Evolutionary conservation across 1,284 basidiomycete genomes (phyloP).

Genomic region (Polyporus tsugae): DNA sequence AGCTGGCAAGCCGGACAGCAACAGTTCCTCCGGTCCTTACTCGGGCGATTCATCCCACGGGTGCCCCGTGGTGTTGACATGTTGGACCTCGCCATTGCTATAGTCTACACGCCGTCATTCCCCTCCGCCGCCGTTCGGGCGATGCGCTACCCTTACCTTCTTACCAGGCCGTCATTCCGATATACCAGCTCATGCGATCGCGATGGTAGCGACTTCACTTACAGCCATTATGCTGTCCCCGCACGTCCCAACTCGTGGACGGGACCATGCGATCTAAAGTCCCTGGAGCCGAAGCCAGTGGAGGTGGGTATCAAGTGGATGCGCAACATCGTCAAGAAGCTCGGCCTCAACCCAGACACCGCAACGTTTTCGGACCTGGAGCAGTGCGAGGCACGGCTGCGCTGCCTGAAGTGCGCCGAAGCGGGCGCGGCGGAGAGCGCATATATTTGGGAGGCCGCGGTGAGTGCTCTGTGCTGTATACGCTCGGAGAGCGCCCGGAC

Average conservation of each 20-base stretch:
- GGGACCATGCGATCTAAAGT: neutral
- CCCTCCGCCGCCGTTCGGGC: too few relatives aligned
- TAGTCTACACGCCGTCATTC: neutral
- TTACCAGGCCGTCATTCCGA: constrained; percentile 1
- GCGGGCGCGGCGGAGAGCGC: neutral
- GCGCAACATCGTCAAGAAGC: neutral
- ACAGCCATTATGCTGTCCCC: neutral
- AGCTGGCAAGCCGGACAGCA: constrained; percentile 10
- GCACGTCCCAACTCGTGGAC: neutral
- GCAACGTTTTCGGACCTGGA: constrained; percentile 6
- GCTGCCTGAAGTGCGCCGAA: neutral
- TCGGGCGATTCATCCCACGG: neutral
- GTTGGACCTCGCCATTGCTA: constrained; percentile 18
- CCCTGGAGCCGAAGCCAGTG: neutral
- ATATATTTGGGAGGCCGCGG: constrained; percentile 12
- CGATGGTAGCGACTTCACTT: neutral
- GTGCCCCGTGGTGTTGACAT: constrained; percentile 10
- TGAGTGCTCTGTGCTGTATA: neutral
- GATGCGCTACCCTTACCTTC: constrained; percentile 13
- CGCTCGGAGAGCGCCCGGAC: too few relatives aligned
- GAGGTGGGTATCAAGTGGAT: constrained; percentile 9
- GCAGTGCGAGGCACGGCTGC: constrained; percentile 8
- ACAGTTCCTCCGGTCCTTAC: constrained; percentile 2
- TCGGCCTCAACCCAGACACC: constrained; percentile 2
- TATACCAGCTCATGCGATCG: too few relatives aligned